phyloP scores from a whole-genome alignment of 208 protist genomes.

The Leishmania tropica region DNA sequence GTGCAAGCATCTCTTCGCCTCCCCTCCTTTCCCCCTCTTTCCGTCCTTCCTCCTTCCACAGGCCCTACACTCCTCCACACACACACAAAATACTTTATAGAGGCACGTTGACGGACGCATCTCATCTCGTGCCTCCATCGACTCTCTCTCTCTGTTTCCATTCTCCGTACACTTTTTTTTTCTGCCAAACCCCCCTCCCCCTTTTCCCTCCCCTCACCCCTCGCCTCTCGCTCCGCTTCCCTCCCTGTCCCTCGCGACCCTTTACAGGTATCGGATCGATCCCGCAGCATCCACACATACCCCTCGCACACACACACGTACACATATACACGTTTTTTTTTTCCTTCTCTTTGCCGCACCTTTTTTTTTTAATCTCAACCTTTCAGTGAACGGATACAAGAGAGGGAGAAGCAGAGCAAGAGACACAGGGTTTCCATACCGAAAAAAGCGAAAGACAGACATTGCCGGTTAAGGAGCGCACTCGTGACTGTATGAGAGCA shows the following conservation, averaged over 20 bases:
- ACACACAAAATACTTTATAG: not conserved
- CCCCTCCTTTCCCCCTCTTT: conserved; percentile 9
- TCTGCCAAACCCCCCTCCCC: no score
- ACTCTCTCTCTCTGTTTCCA: not conserved
- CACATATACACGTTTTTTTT: not conserved
- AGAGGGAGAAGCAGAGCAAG: not conserved
- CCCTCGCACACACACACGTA: not conserved
- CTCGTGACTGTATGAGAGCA: not conserved
- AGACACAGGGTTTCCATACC: not conserved
- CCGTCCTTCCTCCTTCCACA: conserved; percentile 1
- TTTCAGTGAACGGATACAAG: not conserved
- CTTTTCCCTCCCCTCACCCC: not conserved
- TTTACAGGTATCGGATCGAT: not conserved
- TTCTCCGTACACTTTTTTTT: not conserved
- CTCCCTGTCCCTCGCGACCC: not conserved
- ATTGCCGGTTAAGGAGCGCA: not conserved
- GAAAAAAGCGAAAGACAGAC: not conserved
- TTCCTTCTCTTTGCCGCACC: conserved; percentile 3
- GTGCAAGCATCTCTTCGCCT: not conserved
- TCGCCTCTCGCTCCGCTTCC: not conserved
- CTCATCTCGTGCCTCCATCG: not conserved
- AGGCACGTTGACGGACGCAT: not conserved
- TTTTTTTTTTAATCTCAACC: not conserved
- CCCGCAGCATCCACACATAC: no score
- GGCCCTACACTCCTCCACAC: not conserved